A percentile compares a stretch with the other conserved stretches of the same genome.
Conservation (phyloP, 1,284 basidiomycete species). For the Cutaneotrichosporon cavernicola region DNA sequence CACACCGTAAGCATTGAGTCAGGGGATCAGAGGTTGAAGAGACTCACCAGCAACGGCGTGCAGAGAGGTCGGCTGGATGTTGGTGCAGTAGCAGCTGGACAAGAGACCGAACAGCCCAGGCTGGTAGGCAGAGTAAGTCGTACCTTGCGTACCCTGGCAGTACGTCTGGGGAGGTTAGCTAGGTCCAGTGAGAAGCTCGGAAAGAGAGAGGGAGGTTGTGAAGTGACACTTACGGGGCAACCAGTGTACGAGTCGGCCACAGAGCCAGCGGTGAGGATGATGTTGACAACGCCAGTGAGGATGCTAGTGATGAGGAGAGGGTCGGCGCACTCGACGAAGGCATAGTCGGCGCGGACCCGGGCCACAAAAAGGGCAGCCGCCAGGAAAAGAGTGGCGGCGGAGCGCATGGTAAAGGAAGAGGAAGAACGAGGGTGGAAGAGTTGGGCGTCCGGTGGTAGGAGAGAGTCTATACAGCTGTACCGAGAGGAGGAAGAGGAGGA, state of each 20-base stretch:
- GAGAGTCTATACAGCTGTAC: neutral
- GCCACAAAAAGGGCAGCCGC: neutral
- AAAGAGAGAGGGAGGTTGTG: neutral
- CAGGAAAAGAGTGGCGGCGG: neutral
- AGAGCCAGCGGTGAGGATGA: constrained; percentile 6
- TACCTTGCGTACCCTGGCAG: neutral
- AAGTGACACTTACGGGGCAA: constrained; percentile 10
- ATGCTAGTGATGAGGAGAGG: constrained; percentile 1
- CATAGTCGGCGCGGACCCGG: constrained; percentile 3
- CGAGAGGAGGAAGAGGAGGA: neutral
- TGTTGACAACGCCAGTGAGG: constrained; percentile 13
- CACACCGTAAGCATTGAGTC: neutral
- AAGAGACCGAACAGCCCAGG: constrained; percentile 16
- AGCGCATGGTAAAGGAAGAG: neutral
- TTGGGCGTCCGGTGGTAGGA: neutral
- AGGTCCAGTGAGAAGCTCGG: neutral
- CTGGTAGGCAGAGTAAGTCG: constrained; percentile 15
- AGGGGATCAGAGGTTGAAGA: neutral
- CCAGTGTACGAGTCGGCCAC: constrained; percentile 6
- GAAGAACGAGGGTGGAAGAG: neutral
- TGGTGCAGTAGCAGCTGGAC: constrained; percentile 16
- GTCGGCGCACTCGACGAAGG: constrained; percentile 12
- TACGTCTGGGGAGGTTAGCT: neutral
- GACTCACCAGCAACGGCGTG: constrained; percentile 1
- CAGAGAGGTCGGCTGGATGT: neutral